phyloP scores from a whole-genome alignment of 441 rosid genomes.

The Arabidopsis lyrata region DNA sequence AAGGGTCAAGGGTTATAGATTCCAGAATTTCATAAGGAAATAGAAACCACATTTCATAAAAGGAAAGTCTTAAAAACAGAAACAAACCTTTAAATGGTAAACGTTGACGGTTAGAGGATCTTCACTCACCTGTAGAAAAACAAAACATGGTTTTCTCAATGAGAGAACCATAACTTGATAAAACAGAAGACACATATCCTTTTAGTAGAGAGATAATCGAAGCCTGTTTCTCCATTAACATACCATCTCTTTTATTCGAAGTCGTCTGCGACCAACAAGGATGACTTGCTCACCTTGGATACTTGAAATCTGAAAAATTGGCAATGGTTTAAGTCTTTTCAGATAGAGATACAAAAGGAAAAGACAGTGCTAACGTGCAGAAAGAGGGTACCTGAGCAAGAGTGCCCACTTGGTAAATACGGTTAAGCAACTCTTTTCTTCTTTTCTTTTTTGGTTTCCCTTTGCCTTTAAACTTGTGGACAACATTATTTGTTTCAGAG shows the following conservation, averaged over 20 bases:
- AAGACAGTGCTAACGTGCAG: slow-evolving; percentile 14
- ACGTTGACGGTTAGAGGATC: slow-evolving; percentile 92
- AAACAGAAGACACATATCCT: background rate
- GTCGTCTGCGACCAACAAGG: slow-evolving; percentile 87
- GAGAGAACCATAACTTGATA: slow-evolving; percentile 27
- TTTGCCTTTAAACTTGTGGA: slow-evolving; percentile 65
- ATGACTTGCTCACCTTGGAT: slow-evolving; percentile 90
- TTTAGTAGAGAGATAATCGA: too few species aligned
- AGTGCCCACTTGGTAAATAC: slow-evolving; percentile 93
- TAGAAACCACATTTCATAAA: slow-evolving; percentile 5
- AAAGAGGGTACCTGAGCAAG: slow-evolving; percentile 80
- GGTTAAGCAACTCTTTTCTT: slow-evolving; percentile 67
- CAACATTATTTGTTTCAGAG: slow-evolving; percentile 70
- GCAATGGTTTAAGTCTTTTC: slow-evolving; percentile 3
- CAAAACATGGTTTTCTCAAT: slow-evolving; percentile 32
- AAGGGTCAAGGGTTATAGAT: slow-evolving; percentile 1
- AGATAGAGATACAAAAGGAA: background rate
- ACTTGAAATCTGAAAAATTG: slow-evolving; percentile 64
- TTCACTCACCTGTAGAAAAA: slow-evolving; percentile 72
- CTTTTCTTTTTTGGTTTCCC: too few species aligned
- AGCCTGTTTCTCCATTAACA: slow-evolving; percentile 20
- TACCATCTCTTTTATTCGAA: slow-evolving; percentile 87
- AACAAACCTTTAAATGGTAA: slow-evolving; percentile 83
- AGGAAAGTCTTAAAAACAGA: slow-evolving; percentile 1
- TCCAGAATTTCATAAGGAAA: background rate